These are phyloP conservation scores for Microstegium vimineum DNA, from an alignment of 176 grass and related monocot species.

Conservation along the genomic window DNA sequence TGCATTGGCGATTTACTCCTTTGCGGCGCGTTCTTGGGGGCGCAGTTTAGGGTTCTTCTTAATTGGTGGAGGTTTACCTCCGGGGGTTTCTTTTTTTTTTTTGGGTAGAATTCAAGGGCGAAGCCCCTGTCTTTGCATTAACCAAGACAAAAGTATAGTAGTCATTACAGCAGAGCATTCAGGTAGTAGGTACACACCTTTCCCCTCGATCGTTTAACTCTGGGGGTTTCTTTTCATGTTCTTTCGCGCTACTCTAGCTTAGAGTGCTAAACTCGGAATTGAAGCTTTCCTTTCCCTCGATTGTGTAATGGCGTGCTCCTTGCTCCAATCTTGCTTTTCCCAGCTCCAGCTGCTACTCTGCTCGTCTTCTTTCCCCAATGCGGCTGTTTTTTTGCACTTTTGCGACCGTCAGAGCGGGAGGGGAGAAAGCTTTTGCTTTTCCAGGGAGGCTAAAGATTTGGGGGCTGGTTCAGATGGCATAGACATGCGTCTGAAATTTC, in stretches of 20 bases:
- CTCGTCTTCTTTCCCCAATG: not conserved
- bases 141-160: too few relatives aligned
- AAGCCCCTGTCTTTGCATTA: too few relatives aligned
- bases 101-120: too few relatives aligned
- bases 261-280: not conserved
- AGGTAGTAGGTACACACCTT: too few relatives aligned
- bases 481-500: not conserved
- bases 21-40: not conserved
- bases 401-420: too few relatives aligned
- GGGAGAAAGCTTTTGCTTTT: not conserved
- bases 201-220: too few relatives aligned
- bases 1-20: not conserved
- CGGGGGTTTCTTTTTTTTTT: not conserved
- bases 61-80: not conserved
- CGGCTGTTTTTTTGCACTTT: not conserved
- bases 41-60: not conserved
- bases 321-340: not conserved
- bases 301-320: not conserved
- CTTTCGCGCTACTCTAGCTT: not conserved
- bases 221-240: not conserved
- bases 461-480: not conserved
- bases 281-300: not conserved
- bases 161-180: too few relatives aligned
- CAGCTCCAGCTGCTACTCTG: not conserved
- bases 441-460: not conserved